Conservation (phyloP, 352 stramenopile genomes). For the Aphanomyces invadans region DNA sequence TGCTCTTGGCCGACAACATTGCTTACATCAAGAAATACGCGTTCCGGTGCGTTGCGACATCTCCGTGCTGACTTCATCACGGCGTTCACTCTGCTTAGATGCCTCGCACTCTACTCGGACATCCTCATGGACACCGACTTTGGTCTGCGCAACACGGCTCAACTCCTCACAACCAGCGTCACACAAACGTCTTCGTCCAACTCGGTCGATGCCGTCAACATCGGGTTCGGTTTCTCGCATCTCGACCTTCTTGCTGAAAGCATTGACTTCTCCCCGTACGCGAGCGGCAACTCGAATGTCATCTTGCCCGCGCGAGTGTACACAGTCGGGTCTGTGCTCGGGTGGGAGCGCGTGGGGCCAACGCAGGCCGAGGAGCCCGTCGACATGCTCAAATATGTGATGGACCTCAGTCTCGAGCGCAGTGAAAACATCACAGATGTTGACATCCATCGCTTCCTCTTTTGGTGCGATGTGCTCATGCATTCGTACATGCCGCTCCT, state of each 20-base stretch:
- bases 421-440: slow-evolving; percentile 22
- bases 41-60: slow-evolving; percentile 35
- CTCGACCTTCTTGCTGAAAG: slow-evolving; percentile 71
- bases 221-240: slow-evolving; percentile 36
- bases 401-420: slow-evolving; percentile 77
- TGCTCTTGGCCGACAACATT: slow-evolving; percentile 80
- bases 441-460: slow-evolving; percentile 56
- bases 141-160: slow-evolving; percentile 58
- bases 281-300: slow-evolving; percentile 60
- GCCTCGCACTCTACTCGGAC: slow-evolving; percentile 73
- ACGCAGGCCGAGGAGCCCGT: slow-evolving; percentile 80
- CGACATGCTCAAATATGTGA: slow-evolving; percentile 86
- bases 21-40: slow-evolving; percentile 86
- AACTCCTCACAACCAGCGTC: slow-evolving; percentile 31
- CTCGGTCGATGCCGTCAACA: slow-evolving; percentile 22
- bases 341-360: slow-evolving; percentile 68
- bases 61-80: too few relatives aligned
- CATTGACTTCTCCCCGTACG: slow-evolving; percentile 81
- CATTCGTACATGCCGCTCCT: slow-evolving; percentile 84
- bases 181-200: not conserved
- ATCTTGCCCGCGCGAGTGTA: slow-evolving; percentile 77
- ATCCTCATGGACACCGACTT: slow-evolving; percentile 25
- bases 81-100: too few relatives aligned
- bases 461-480: slow-evolving; percentile 84
- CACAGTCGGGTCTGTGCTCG: slow-evolving; percentile 75